Evolutionary conservation across 495 filamentous ascomycete species (phyloP), one percentile per base, ranked within the genome.

Genomic region (Bacidia gigantensis): DNA sequence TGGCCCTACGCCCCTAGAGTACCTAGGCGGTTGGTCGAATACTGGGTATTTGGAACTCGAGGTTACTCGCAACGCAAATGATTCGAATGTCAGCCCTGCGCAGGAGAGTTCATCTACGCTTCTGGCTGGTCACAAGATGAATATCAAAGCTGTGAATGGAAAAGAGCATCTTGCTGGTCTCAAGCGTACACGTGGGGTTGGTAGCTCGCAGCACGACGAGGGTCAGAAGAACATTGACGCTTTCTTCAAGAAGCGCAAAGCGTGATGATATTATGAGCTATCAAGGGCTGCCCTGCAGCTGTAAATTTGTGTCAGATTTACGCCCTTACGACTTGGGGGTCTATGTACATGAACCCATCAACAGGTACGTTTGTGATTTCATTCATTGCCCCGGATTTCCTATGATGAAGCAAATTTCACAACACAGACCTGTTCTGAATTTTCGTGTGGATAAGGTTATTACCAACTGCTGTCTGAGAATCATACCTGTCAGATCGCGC

Each of bases 171-270:
- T 95, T 3, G 62, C 69, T 43, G 78, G 80, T 25, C 69, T 93
- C 41, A 87, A 82, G 61, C 82, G 85, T 56, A 86, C 85, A 12
- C 71, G 79, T 45, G 83, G 83, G 18, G 81, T 93, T 52, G 85
- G 86, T 25, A 89, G 84, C 61, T 69, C 82, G 38, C 71, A 74
- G 50, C 77, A 83, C 63, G 87, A 95, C 59, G 73, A 72, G 24
- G 74, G 71, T 14, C 88, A 93, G 62, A 76, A 75, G 59, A 84
- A 74, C 2, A 70, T 89, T 56, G 84, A 88, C 11, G 76, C 75
- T n/a, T 93, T 93, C 65, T 85, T 88, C 46, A 82, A 83, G 61
- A 76, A 77, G 64, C 62, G 18, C 3, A 61, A 52, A 49, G 20
- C 52, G 11, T 26, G 52, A 53, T 41, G 46, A 35, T 20, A 5